Conservation (phyloP, 2,329 filamentous ascomycete genomes). For the Aspergillus sp. region DNA sequence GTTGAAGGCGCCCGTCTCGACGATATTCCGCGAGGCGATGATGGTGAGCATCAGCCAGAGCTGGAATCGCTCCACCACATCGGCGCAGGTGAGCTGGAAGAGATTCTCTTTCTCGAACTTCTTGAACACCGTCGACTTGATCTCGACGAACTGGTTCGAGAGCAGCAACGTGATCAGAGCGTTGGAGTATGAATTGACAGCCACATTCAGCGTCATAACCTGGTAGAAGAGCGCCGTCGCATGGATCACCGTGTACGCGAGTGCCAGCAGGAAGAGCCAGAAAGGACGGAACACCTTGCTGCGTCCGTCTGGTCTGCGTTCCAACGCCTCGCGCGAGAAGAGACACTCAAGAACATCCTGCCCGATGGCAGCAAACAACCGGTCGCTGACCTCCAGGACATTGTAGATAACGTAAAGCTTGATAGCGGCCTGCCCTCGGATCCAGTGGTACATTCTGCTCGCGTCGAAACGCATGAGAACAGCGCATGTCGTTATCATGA, state of each 20-base stretch:
- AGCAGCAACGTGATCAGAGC: conserved; percentile 83
- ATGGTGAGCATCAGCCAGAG: conserved; percentile 96
- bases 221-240: conserved; percentile 89
- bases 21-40: conserved; percentile 90
- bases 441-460: conserved; percentile 95
- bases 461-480: conserved; percentile 87
- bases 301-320: conserved; percentile 74
- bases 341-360: conserved; percentile 95
- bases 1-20: conserved; percentile 83
- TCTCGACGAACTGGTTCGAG: conserved; percentile 97
- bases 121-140: conserved; percentile 97
- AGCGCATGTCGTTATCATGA: conserved; percentile 77
- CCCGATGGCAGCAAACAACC: conserved; percentile 78
- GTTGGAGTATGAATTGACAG: conserved; percentile 97
- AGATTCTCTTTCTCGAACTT: conserved; percentile 97
- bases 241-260: conserved; percentile 81
- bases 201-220: conserved; percentile 94
- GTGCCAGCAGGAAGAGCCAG: conserved; percentile 79
- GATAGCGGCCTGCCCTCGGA: conserved; percentile 90
- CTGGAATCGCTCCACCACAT: conserved; percentile 94
- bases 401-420: conserved; percentile 99
- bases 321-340: conserved; percentile 85
- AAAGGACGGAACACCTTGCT: conserved; percentile 84
- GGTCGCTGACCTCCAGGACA: conserved; percentile 80
- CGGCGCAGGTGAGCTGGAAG: conserved; percentile 92